These are phyloP conservation scores for Spathaspora arborariae DNA, from an alignment of 805 yeast species.

Conservation along the genomic window DNA sequence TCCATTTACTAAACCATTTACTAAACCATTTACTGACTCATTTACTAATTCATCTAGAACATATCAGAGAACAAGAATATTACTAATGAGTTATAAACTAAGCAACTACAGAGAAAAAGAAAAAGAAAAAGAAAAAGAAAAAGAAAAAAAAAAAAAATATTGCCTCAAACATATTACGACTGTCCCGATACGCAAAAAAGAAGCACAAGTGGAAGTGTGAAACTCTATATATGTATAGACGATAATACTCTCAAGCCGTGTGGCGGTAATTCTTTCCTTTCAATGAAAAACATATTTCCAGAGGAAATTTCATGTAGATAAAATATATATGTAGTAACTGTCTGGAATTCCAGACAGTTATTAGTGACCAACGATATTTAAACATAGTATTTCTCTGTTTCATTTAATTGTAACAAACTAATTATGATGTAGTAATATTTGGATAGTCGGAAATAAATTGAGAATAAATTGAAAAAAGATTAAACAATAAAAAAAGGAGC, in stretches of 20 bases:
- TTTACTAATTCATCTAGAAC: background rate
- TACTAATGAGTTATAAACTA: background rate
- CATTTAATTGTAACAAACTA: background rate
- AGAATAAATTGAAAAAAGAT: background rate
- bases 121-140: too few relatives aligned
- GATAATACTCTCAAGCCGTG: background rate
- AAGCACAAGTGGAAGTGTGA: background rate
- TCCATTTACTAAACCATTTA: too few relatives aligned
- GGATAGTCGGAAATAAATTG: background rate
- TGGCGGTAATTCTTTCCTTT: background rate
- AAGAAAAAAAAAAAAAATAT: background rate
- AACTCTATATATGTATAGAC: background rate
- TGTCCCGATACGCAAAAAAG: background rate
- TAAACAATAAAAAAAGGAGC: background rate
- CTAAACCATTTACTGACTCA: too few relatives aligned
- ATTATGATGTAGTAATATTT: background rate
- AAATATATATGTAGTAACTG: background rate
- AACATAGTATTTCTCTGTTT: background rate
- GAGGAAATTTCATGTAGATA: background rate
- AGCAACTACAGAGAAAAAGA: too few relatives aligned
- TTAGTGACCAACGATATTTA: too few relatives aligned
- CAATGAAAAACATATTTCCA: too few relatives aligned
- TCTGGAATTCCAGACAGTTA: background rate
- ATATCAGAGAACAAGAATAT: background rate
- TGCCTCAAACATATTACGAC: background rate